Evolutionary conservation across 2,329 filamentous ascomycete genomes (phyloP), one percentile per base, ranked within the genome.

Genomic region (Colletotrichum zoysiae): DNA sequence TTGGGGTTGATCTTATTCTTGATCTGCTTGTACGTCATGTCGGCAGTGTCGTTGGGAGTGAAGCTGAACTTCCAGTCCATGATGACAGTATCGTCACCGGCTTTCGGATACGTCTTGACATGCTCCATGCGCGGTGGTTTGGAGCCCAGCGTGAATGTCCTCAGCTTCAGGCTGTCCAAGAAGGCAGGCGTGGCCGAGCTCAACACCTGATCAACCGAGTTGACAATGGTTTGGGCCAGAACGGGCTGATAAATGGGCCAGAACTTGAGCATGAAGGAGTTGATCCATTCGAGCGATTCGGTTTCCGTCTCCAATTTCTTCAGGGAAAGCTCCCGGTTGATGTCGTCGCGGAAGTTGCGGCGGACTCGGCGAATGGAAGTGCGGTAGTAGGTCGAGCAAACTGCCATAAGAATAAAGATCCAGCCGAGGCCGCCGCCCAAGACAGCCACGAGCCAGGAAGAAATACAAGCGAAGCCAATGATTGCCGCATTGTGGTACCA

Each of bases 61-160:
- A 99, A 99, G 86, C 95, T 98, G 83, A 99, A 99, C 78, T 97
- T 97, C 96, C 96, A 99, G 81, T 99, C 96, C 96, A 99, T 99
- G 78, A 98, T 89, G 53, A 99, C 94, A 70, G 95, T 91, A 79
- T 99, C 96, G 74, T 98, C 95, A 76, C 98, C 94, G 1, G 93
- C 94, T 82, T 96, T 97, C 70, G 95, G 95, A 77, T 99, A 98
- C 0, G 96, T 97, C 86, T 97, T 98, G 82, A 99, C 96, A 78
- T 98, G 95, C 83, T 99, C 96, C 86, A 99, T 89, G 40, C 96
- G 91, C 7, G 97, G 97, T 38, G 96, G 95, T 83, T 99, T 99
- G 11, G 93, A 95, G 67, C 96, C 96, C 18, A 99, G 88, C 0
- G 95, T 94, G 81, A 99, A 99, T 0, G 92, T 95, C 83, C 95